Percentiles rank a stretch among this genome's conserved stretches.
Evolutionary conservation across 2,329 filamentous ascomycete genomes (phyloP).

Genomic region (Phialophora chinensis): DNA sequence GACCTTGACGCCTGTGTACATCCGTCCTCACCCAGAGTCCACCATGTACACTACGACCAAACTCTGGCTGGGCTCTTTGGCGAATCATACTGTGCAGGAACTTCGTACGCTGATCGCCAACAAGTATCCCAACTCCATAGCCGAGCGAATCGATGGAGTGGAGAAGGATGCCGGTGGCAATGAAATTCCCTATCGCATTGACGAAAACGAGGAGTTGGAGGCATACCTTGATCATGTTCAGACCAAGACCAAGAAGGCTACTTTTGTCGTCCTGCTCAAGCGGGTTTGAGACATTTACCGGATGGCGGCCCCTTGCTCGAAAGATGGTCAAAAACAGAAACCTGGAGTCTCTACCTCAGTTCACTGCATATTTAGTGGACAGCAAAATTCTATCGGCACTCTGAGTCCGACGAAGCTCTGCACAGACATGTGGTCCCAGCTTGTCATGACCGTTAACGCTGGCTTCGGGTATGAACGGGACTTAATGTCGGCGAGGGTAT

Average conservation of each 20-base stretch:
- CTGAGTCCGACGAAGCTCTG: not conserved
- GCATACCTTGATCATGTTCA: constrained; percentile 72
- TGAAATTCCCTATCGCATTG: constrained; percentile 69
- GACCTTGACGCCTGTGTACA: constrained; percentile 57
- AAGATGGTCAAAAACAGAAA: not conserved
- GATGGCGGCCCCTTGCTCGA: not conserved
- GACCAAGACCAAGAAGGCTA: constrained; percentile 58
- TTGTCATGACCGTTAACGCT: not conserved
- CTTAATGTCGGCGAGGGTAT: not conserved
- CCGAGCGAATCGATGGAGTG: constrained; percentile 69
- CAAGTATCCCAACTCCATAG: constrained; percentile 66
- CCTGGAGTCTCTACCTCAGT: not conserved
- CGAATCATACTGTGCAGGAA: constrained; percentile 64
- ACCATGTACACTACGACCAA: constrained; percentile 55
- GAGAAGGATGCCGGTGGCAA: constrained; percentile 60
- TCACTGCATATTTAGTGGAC: not conserved
- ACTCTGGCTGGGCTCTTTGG: constrained; percentile 70
- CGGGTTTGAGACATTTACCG: constrained; percentile 1
- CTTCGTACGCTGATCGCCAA: constrained; percentile 65
- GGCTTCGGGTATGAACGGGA: not conserved
- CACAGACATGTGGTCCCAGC: not conserved
- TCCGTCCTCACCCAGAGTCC: constrained; percentile 72
- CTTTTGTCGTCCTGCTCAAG: constrained; percentile 55
- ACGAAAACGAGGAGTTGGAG: constrained; percentile 72
- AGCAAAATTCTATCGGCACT: not conserved